Conservation (phyloP, 73 alveolate species). For the Tetrahymena thermophila region DNA sequence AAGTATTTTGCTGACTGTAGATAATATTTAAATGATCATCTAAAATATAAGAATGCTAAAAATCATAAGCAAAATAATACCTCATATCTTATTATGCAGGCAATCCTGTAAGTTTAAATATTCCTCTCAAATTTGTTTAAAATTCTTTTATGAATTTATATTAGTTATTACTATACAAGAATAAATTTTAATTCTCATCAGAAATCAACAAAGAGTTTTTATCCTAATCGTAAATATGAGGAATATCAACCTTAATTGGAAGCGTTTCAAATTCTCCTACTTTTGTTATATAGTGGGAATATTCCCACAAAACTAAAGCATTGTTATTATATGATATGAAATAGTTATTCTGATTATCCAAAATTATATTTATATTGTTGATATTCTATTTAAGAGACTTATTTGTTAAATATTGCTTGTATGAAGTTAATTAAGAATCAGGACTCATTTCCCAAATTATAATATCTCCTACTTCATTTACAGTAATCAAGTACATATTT, state of each 20-base stretch:
- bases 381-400: not conserved
- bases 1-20: not conserved
- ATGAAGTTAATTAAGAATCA: not conserved
- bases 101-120: not conserved
- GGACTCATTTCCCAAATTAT: not conserved
- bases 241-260: not conserved
- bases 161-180: too few relatives aligned
- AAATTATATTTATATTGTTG: too few relatives aligned
- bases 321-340: too few relatives aligned
- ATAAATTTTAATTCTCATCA: not conserved
- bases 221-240: not conserved
- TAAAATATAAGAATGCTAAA: not conserved
- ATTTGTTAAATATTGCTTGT: not conserved
- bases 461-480: not conserved
- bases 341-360: not conserved
- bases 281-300: not conserved
- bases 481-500: not conserved
- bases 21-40: too few relatives aligned
- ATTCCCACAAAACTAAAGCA: not conserved
- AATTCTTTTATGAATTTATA: not conserved
- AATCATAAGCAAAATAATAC: not conserved
- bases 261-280: not conserved
- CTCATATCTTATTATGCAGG: not conserved
- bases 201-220: not conserved
- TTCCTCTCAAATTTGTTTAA: not conserved